Evolutionary conservation across 2,329 filamentous ascomycete species (phyloP).

Genomic region (Epichloe hybrida): DNA sequence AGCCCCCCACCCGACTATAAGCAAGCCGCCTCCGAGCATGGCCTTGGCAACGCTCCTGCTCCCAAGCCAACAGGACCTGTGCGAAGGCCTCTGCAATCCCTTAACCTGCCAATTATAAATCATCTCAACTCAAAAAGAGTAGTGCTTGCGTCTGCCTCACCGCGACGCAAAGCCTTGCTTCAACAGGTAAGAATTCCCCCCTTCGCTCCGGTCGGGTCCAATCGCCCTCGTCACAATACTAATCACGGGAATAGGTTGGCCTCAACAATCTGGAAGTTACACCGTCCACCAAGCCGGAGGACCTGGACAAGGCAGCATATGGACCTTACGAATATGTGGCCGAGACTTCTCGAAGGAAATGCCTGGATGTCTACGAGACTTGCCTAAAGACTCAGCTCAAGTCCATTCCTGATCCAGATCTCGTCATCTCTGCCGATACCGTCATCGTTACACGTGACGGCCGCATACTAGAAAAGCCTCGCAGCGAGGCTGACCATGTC

Average conservation of each 20-base stretch:
- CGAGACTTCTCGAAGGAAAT: constrained; percentile 74
- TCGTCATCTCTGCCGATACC: constrained; percentile 86
- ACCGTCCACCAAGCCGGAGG: constrained; percentile 71
- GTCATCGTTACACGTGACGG: constrained; percentile 68
- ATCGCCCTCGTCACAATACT: constrained; percentile 3
- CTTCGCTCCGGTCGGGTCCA: not conserved
- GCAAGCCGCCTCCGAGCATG: constrained; percentile 26
- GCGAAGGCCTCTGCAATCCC: constrained; percentile 44
- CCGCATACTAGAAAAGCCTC: constrained; percentile 80
- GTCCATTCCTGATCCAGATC: constrained; percentile 52
- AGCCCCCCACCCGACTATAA: constrained; percentile 33
- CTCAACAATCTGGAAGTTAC: constrained; percentile 70
- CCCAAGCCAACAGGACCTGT: constrained; percentile 18
- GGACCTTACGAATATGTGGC: constrained; percentile 85
- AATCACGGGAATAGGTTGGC: constrained; percentile 44
- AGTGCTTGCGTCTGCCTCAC: constrained; percentile 82
- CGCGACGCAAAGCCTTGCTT: constrained; percentile 69
- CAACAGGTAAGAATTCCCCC: constrained; percentile 37
- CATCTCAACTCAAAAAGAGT: constrained; percentile 67
- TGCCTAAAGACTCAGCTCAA: constrained; percentile 29
- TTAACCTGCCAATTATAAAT: constrained; percentile 68
- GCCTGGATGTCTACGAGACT: constrained; percentile 52
- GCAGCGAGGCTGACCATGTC: constrained; percentile 66
- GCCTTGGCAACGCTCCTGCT: constrained; percentile 14
- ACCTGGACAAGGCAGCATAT: constrained; percentile 62